Evolutionary conservation across 2,329 filamentous ascomycete genomes (phyloP), one percentile per base, ranked within the genome.

Genomic region (Aureobasidium pullulans): DNA sequence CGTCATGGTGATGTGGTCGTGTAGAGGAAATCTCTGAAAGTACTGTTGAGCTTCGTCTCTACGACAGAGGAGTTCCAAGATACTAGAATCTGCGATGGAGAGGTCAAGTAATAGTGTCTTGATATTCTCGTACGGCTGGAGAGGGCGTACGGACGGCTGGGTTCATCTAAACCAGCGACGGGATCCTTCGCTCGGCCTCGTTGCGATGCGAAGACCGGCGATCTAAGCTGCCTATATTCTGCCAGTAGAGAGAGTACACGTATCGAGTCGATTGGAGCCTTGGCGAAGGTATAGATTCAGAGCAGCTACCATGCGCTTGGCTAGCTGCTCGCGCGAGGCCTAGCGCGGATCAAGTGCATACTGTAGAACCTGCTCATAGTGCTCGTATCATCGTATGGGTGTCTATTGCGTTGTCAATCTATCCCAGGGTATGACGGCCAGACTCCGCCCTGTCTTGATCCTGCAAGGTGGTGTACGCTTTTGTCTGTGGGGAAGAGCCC

Each of bases 401-500:
- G 34, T 15, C 4, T 42, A 13, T 32, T 53, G 49, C 15, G 49
- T n/a, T 54, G 46, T 52, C 49, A 42, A 42, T 42, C 23, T 13
- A 15, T 43, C 29, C 8, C 9, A 37, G 13, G 8, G 13, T 13
- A 19, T 29, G 31, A 36, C 10, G 52, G 39, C 52, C n/a, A 46
- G 52, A 46, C 52, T 56, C 16, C 31, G 52, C 52, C 52, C 6
- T 56, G 52, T 56, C 52, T 56, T 13, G 50, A 54, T 1, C 37
- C 32, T 16, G 11, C 15, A 23, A n/a, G 10, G 16, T 23, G 11
- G 39, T 42, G n/a, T 10, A 52, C 50, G 50, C 39, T 54, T 54
- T 32, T 29, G 50, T 54, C 50, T 43, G 29, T 56, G 52, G 31
- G 40, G 52, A 16, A 36, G 29, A 36, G 15, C 40, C 50, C 16